Evolutionary conservation across 768 basidiomycete genomes (phyloP), one percentile per base, ranked within the genome.

Genomic region (Clitopilus hobsonii): DNA sequence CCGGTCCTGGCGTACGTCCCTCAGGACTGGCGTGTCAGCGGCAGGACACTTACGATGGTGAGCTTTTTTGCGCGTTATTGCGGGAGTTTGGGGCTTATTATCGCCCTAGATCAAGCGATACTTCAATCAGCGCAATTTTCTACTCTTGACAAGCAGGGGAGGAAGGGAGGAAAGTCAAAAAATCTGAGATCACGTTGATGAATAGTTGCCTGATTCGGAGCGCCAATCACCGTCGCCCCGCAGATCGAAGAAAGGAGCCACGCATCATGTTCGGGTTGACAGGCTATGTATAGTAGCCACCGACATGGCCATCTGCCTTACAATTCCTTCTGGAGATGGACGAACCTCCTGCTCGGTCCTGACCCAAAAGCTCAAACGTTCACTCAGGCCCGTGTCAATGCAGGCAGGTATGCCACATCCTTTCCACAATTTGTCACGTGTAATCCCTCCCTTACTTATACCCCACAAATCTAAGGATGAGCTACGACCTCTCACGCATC

Each of bases 341-440:
- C 22, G 10, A 45, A 45, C 41, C 41, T 23, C 41, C 41, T 45
- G 16, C 41, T 18, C 41, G 41, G 41, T 45, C 41, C 41, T 45
- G 14, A 20, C 41, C 41, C 41, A 16, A 45, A 45, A 45, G 41
- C 41, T 45, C 22, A 10, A 45, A 45, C 41, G 41, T 18, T 45
- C 41, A 45, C 41, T 45, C 41, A 45, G 41, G 41, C 41, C 41
- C 41, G 41, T 45, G 41, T 45, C 41, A 45, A 45, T 23, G 41
- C 41, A 45, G 41, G 22, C 41, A 45, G 41, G 41, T 18, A 20
- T 45, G 41, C 41, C 41, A 45, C 18, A 18, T 45, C n/a, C 41
- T 45, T 45, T 45, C 41, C 41, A 45, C 41, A 20, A 45, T 23
- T 45, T 45, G 41, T 45, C 41, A 45, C 41, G 41, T 45, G 41